Conservation (phyloP, 495 filamentous ascomycete species). For the Penicillium salamii region DNA sequence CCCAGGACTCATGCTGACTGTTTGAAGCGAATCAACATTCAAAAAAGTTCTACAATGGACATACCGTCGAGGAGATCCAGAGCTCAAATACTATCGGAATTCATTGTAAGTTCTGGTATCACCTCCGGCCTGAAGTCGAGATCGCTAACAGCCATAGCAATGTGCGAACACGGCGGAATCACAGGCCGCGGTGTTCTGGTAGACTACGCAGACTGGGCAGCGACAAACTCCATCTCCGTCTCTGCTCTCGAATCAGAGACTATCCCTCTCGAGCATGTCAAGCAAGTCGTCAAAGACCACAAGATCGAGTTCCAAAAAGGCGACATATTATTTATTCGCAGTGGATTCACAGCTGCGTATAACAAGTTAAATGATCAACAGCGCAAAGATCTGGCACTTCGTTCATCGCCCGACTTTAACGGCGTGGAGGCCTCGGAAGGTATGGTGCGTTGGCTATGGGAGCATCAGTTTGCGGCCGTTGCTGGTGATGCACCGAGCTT, state of each 20-base stretch:
- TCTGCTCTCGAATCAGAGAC: constrained; percentile 28
- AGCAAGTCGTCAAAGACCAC: constrained; percentile 28
- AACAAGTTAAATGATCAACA: constrained; percentile 22
- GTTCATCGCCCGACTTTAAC: constrained; percentile 22
- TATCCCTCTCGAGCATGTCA: constrained; percentile 35
- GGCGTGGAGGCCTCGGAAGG: constrained; percentile 39
- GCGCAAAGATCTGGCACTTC: constrained; percentile 19
- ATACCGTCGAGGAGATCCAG: constrained; percentile 55
- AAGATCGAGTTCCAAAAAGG: constrained; percentile 36
- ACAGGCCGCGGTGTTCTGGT: constrained; percentile 52
- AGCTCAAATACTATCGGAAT: constrained; percentile 28
- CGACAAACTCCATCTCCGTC: constrained; percentile 22
- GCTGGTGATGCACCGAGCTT: constrained; percentile 40
- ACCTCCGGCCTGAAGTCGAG: background rate
- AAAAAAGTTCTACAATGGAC: constrained; percentile 58
- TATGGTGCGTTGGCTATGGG: constrained; percentile 43
- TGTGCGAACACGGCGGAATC: constrained; percentile 31
- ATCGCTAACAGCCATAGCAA: constrained; percentile 7
- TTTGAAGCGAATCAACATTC: constrained; percentile 40
- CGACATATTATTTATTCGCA: constrained; percentile 49
- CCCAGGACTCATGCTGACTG: background rate
- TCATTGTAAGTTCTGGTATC: constrained; percentile 34
- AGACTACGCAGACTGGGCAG: constrained; percentile 49
- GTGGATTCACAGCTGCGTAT: constrained; percentile 41
- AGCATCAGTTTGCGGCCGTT: constrained; percentile 46